A percentile compares a stretch with the other conserved stretches of the same genome.
Evolutionary conservation across 1,284 basidiomycete genomes (phyloP).

Genomic region (Tilletia walkeri): DNA sequence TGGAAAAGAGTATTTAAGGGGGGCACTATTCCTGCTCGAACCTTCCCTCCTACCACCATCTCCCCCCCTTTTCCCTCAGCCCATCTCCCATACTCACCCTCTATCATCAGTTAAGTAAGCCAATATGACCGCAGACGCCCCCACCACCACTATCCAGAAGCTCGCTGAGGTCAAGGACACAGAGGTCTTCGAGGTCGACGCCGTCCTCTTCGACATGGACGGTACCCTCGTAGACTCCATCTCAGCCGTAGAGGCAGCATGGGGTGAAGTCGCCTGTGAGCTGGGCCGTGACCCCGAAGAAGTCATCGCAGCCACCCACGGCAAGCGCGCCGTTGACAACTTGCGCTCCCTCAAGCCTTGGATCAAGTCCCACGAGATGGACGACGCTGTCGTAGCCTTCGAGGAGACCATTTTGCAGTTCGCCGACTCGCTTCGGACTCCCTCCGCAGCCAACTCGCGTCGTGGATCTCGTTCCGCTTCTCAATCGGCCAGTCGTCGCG

Average conservation of each 20-base stretch:
- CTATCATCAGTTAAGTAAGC: background rate
- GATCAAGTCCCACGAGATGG: slow-evolving; percentile 56
- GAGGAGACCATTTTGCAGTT: slow-evolving; percentile 18
- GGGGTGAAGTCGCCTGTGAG: slow-evolving; percentile 71
- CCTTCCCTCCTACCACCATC: no score
- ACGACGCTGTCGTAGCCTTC: slow-evolving; percentile 19
- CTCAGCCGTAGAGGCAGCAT: slow-evolving; percentile 73
- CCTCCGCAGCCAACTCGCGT: slow-evolving; percentile 33
- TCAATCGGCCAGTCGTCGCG: slow-evolving; percentile 23
- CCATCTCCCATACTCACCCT: background rate
- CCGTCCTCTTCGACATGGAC: slow-evolving; percentile 70
- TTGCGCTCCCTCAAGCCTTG: slow-evolving; percentile 65
- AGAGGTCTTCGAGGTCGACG: slow-evolving; percentile 62
- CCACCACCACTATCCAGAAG: slow-evolving; percentile 11
- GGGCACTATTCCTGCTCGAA: no score
- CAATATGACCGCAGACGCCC: slow-evolving; percentile 12
- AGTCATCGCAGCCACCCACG: slow-evolving; percentile 66
- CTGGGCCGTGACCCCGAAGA: slow-evolving; percentile 66
- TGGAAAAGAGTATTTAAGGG: no score
- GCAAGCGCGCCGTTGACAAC: slow-evolving; percentile 71
- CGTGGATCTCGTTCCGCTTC: slow-evolving; percentile 57
- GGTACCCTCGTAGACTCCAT: slow-evolving; percentile 71
- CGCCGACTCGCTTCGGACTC: slow-evolving; percentile 33
- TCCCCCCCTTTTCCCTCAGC: background rate
- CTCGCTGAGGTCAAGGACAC: slow-evolving; percentile 13